Base-by-base conservation (phyloP, 768 basidiomycete genomes). In the Tylopilus intermedius region DNA sequence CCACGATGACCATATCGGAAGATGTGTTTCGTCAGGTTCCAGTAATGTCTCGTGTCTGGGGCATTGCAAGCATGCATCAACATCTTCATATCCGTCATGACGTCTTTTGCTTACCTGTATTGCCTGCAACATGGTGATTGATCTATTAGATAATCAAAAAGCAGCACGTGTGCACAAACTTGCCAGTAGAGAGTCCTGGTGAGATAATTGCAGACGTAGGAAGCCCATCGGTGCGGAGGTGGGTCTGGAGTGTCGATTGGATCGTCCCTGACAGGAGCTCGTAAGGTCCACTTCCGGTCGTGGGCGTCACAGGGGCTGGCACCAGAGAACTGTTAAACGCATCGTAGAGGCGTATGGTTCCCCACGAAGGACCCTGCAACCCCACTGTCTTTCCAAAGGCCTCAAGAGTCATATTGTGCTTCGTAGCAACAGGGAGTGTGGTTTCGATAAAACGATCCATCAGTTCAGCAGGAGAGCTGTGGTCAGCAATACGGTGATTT, bases 1-100 rank as follows among this genome's bases (percentile, higher is more conserved):
- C 56, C 60, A n/a, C 55, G 52, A 57, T 74, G 74, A 15, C 66
- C 66, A 59, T 76, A 79, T 39, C 77, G 76, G 66, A 76, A 76
- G 51, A 78, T 78, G 55, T 77, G 71, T 32, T 56, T 58, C 21
- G 77, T 76, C 24, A 79, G 67, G 49, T 67, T 66, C 77, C 76
- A 77, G 47, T 78, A 77, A 46, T 67, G 66, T 39, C 66, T 57
- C 14, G 79, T 79, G 59, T 79, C 76, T 75, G 56, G 2, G 39
- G 47, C 47, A 48, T 50, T 18, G 42, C 33, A 51, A 5, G 22
- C 53, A 51, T 50, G 54, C 53, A 18, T 69, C 54, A 59, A 30
- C 21, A 8, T 43, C 37, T 49, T 66, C 56, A 61, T 58, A 37
- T 66, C 56, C 60, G 60, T 27, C 26, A 49, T 46, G 37, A 51